Conservation (phyloP, 257 asterid species). For the Plectranthus barbatus region DNA sequence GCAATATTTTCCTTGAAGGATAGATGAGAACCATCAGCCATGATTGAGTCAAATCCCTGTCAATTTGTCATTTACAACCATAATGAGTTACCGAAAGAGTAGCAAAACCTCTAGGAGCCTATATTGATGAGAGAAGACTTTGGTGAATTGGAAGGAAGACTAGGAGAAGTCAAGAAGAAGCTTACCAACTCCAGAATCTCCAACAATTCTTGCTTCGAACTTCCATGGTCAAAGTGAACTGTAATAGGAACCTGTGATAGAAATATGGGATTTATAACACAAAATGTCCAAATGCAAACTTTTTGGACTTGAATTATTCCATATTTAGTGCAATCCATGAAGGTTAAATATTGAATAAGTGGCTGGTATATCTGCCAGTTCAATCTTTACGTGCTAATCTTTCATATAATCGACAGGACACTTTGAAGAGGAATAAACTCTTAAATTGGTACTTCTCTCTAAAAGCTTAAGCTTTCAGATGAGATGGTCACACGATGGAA, state of each 20-base stretch:
- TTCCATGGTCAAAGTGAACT: constrained; percentile 97
- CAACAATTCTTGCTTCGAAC: constrained; percentile 72
- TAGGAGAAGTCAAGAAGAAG: constrained; percentile 12
- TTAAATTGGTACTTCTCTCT: neutral
- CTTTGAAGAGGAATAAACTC: too few relatives aligned
- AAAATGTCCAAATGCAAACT: neutral
- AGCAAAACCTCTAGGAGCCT: neutral
- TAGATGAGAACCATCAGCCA: constrained; percentile 95
- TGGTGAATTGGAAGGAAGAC: too few relatives aligned
- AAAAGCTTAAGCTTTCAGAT: neutral
- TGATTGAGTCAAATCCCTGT: constrained; percentile 90
- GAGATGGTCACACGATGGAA: neutral
- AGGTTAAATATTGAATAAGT: neutral
- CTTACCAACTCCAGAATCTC: constrained; percentile 80
- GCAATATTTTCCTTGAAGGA: constrained; percentile 63
- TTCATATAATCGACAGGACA: too few relatives aligned
- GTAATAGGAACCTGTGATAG: constrained; percentile 77
- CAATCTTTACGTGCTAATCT: neutral
- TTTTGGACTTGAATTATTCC: neutral
- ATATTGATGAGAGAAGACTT: neutral
- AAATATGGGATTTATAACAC: constrained; percentile 3
- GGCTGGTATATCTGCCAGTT: neutral
- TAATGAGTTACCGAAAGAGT: neutral
- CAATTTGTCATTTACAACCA: constrained; percentile 14
- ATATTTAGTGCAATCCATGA: neutral